phyloP scores from a whole-genome alignment of 1,284 basidiomycete species.

The Bondarzewia mesenterica region DNA sequence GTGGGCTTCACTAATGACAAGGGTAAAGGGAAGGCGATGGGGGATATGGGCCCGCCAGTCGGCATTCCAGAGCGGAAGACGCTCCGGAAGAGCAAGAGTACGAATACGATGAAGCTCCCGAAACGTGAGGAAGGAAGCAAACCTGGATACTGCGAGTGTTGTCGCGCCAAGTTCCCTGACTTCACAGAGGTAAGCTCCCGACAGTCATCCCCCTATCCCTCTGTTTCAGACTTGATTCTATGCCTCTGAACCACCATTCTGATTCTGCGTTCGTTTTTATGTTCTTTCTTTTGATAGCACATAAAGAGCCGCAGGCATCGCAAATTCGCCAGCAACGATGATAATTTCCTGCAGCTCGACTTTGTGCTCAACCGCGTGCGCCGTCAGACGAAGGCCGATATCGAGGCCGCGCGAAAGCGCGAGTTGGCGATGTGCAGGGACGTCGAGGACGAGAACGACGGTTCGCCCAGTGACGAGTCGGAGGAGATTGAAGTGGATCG shows the following conservation, averaged over 20 bases:
- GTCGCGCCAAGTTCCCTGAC: constrained; percentile 84
- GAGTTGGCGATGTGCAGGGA: not conserved
- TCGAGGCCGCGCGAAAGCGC: not conserved
- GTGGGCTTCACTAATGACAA: constrained; percentile 24
- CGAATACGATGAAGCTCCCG: constrained; percentile 64
- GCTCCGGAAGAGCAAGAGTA: constrained; percentile 70
- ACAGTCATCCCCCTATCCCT: too few species aligned
- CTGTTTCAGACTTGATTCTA: not conserved
- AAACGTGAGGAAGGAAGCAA: constrained; percentile 81
- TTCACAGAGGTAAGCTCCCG: constrained; percentile 77
- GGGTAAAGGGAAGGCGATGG: constrained; percentile 20
- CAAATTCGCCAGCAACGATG: constrained; percentile 76
- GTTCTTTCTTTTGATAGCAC: too few species aligned
- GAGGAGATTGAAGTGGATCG: not conserved
- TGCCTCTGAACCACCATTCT: not conserved
- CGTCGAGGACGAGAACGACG: not conserved
- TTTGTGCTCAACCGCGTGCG: constrained; percentile 67
- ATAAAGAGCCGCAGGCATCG: constrained; percentile 71
- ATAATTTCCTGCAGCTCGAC: constrained; percentile 83
- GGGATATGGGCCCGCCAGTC: constrained; percentile 57
- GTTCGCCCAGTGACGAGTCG: constrained; percentile 4
- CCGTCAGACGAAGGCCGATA: constrained; percentile 39
- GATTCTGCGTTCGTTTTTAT: not conserved
- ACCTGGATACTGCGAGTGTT: constrained; percentile 98
- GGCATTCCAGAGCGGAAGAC: constrained; percentile 44